Percentiles rank a stretch among this genome's conserved stretches.
phyloP scores from a whole-genome alignment of 345 rosid genomes.

The Erysimum cheiranthoides region DNA sequence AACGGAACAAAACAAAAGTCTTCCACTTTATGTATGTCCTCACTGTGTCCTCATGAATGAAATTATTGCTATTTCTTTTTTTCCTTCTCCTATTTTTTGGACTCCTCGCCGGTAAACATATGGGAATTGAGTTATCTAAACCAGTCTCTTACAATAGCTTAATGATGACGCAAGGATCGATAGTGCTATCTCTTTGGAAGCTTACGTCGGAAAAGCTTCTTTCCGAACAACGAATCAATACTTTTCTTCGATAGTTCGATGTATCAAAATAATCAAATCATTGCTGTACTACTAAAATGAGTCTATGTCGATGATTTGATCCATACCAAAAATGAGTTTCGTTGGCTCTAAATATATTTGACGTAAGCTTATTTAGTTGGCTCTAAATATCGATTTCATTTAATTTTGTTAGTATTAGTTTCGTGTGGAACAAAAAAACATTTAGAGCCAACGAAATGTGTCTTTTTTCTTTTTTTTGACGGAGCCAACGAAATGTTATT shows the following conservation, averaged over 20 bases:
- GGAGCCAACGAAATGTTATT: background rate
- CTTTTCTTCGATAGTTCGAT: background rate
- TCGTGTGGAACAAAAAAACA: background rate
- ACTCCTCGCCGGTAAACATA: background rate
- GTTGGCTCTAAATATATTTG: too few relatives aligned
- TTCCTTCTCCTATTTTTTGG: background rate
- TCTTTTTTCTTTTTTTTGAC: too few relatives aligned
- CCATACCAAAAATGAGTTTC: too few relatives aligned
- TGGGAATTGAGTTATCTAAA: constrained; percentile 1
- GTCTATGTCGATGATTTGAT: too few relatives aligned
- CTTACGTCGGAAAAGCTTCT: too few relatives aligned
- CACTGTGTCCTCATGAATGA: constrained; percentile 17
- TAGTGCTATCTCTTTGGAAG: background rate
- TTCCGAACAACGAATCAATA: background rate
- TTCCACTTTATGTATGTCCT: constrained; percentile 11
- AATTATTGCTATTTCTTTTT: background rate
- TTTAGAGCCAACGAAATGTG: background rate
- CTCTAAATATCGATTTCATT: background rate
- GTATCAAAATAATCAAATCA: too few relatives aligned
- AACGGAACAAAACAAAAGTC: background rate
- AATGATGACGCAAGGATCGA: background rate
- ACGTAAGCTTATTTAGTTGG: too few relatives aligned
- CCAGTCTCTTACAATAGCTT: background rate
- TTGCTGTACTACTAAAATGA: too few relatives aligned
- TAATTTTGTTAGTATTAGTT: background rate